Evolutionary conservation across 2,329 filamentous ascomycete species (phyloP).

Genomic region (Gyromitra esculenta): DNA sequence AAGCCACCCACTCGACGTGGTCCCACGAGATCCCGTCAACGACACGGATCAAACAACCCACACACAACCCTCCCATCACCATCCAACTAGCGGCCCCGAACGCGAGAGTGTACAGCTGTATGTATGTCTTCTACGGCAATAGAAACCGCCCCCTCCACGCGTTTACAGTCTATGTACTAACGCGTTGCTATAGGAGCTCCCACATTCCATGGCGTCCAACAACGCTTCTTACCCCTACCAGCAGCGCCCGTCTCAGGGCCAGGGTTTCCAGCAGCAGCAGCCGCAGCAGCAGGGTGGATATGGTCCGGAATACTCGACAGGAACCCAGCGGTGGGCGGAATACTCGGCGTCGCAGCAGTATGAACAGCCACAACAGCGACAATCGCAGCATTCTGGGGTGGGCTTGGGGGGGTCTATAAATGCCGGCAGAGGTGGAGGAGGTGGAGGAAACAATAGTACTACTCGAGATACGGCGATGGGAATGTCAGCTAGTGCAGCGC

Average conservation of each 20-base stretch:
- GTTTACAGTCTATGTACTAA: constrained; percentile 21
- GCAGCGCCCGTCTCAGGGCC: constrained; percentile 30
- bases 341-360: constrained; percentile 13
- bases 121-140: constrained; percentile 3
- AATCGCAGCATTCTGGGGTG: constrained; percentile 8
- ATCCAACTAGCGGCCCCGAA: background rate
- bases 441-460: background rate
- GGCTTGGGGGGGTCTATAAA: background rate
- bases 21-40: background rate
- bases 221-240: constrained; percentile 27
- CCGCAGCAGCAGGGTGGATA: constrained; percentile 3
- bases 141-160: background rate
- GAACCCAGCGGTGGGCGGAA: constrained; percentile 38
- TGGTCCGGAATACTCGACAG: constrained; percentile 28
- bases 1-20: background rate
- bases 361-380: constrained; percentile 22
- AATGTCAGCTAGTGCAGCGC: background rate
- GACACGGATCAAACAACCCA: background rate
- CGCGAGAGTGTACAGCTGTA: background rate
- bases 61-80: background rate
- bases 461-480: background rate
- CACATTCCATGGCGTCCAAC: constrained; percentile 41
- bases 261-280: constrained; percentile 33
- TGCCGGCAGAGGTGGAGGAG: background rate
- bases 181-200: constrained; percentile 17